Conservation (phyloP, 2,329 filamentous ascomycete species). For the Ophiocordyceps unilateralis region DNA sequence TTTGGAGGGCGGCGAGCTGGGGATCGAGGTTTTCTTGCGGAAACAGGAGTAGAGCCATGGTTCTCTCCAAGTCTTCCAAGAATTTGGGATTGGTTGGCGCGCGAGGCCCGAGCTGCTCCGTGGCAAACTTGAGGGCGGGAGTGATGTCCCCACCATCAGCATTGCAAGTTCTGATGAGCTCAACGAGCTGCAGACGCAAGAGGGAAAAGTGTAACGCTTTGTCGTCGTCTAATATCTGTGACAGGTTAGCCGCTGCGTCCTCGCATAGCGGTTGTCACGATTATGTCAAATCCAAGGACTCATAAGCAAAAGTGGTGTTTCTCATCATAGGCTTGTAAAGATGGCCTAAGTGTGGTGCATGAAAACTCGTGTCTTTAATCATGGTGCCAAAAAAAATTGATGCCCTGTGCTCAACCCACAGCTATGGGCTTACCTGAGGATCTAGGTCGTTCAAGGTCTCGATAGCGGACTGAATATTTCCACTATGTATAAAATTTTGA, state of each 20-base stretch:
- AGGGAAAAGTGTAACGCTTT: constrained; percentile 76
- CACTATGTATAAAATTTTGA: constrained; percentile 66
- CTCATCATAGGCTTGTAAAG: constrained; percentile 72
- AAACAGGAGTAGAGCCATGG: constrained; percentile 85
- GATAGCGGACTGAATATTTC: constrained; percentile 74
- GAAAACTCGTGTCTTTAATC: constrained; percentile 83
- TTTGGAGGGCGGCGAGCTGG: constrained; percentile 56
- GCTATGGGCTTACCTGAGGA: constrained; percentile 55
- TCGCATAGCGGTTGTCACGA: neutral
- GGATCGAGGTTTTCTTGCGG: constrained; percentile 63
- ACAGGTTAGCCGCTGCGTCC: constrained; percentile 3
- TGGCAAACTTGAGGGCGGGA: constrained; percentile 73
- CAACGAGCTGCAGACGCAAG: constrained; percentile 78
- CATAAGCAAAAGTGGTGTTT: constrained; percentile 43
- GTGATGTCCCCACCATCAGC: constrained; percentile 53
- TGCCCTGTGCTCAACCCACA: neutral
- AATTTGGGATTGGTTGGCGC: constrained; percentile 71
- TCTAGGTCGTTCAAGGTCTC: constrained; percentile 78
- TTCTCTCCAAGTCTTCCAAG: constrained; percentile 72
- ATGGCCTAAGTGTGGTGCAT: constrained; percentile 99
- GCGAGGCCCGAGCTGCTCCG: constrained; percentile 68
- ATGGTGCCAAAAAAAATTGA: constrained; percentile 29
- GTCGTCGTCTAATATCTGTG: constrained; percentile 75
- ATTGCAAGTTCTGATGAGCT: constrained; percentile 70
- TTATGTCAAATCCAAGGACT: constrained; percentile 7